These are phyloP conservation scores for Amborella trichopoda DNA, from an alignment of 164 flowering plant genomes.

Conservation along the genomic window DNA sequence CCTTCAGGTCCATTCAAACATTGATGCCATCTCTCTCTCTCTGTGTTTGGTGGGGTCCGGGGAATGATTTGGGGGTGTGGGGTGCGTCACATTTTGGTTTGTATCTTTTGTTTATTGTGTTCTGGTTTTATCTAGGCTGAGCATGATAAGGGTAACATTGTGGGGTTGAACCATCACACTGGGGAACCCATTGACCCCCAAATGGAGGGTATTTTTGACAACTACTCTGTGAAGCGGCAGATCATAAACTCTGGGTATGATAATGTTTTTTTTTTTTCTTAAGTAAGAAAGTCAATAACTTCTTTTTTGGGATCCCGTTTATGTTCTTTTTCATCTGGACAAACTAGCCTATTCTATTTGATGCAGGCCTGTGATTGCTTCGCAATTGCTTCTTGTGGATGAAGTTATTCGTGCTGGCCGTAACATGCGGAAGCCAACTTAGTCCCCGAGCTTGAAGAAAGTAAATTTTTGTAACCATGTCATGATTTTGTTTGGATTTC, in stretches of 20 bases:
- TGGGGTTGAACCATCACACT: slow-evolving; percentile 76
- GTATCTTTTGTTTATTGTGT: neutral
- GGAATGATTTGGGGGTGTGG: neutral
- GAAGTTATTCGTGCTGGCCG: slow-evolving; percentile 99
- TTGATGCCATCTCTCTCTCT: neutral
- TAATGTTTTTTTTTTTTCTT: neutral
- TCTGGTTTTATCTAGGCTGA: slow-evolving; percentile 43
- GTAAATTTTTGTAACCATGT: too few species aligned
- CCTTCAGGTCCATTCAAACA: neutral
- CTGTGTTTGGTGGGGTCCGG: neutral
- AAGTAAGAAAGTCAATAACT: neutral
- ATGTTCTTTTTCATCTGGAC: neutral
- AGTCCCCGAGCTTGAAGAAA: too few species aligned
- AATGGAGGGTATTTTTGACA: slow-evolving; percentile 97
- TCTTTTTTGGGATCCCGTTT: neutral
- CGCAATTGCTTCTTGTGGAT: slow-evolving; percentile 89
- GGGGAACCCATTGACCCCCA: slow-evolving; percentile 93
- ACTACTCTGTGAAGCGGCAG: slow-evolving; percentile 94
- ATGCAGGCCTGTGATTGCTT: slow-evolving; percentile 91
- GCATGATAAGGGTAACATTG: slow-evolving; percentile 86
- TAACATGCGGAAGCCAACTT: slow-evolving; percentile 90
- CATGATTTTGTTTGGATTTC: too few species aligned
- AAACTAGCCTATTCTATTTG: slow-evolving; percentile 3
- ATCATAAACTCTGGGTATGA: slow-evolving; percentile 87
- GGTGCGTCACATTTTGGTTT: neutral